A percentile compares a stretch with the other conserved stretches of the same genome.
Conservation (phyloP, 2,329 filamentous ascomycete genomes). For the Ophiostoma sp. region DNA sequence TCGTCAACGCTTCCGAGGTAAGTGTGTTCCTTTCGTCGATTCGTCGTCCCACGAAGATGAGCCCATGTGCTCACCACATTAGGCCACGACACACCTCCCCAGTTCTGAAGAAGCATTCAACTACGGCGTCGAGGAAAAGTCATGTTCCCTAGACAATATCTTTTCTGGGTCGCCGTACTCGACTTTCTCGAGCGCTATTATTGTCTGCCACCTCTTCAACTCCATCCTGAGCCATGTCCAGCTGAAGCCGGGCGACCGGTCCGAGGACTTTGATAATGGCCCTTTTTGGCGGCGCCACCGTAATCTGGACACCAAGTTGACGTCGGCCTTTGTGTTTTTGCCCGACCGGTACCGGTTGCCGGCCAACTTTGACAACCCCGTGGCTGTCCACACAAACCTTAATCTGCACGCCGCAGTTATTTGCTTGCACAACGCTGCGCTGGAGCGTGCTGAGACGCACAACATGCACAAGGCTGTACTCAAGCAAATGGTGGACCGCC, state of each 20-base stretch:
- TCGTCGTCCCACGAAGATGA: neutral
- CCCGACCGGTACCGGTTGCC: slow-evolving; percentile 71
- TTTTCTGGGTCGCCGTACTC: slow-evolving; percentile 60
- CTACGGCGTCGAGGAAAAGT: slow-evolving; percentile 56
- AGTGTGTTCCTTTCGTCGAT: slow-evolving; percentile 23
- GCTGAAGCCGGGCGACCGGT: slow-evolving; percentile 61
- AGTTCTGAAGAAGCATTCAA: slow-evolving; percentile 71
- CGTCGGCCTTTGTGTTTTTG: slow-evolving; percentile 71
- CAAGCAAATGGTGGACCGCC: slow-evolving; percentile 64
- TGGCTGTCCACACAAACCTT: slow-evolving; percentile 78
- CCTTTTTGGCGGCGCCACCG: slow-evolving; percentile 83
- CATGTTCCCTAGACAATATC: slow-evolving; percentile 58
- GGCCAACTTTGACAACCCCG: slow-evolving; percentile 59
- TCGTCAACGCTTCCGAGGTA: slow-evolving; percentile 67
- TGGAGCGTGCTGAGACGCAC: slow-evolving; percentile 74
- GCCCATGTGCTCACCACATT: slow-evolving; percentile 25
- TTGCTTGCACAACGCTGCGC: slow-evolving; percentile 81
- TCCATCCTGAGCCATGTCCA: slow-evolving; percentile 77
- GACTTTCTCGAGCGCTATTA: slow-evolving; percentile 63
- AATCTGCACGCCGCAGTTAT: slow-evolving; percentile 84
- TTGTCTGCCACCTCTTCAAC: slow-evolving; percentile 75
- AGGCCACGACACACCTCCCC: slow-evolving; percentile 74
- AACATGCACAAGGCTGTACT: slow-evolving; percentile 59
- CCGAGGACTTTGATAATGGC: slow-evolving; percentile 67
- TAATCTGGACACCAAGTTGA: slow-evolving; percentile 71